phyloP scores from a whole-genome alignment of 768 basidiomycete genomes.

The Dioszegia aurantiaca region DNA sequence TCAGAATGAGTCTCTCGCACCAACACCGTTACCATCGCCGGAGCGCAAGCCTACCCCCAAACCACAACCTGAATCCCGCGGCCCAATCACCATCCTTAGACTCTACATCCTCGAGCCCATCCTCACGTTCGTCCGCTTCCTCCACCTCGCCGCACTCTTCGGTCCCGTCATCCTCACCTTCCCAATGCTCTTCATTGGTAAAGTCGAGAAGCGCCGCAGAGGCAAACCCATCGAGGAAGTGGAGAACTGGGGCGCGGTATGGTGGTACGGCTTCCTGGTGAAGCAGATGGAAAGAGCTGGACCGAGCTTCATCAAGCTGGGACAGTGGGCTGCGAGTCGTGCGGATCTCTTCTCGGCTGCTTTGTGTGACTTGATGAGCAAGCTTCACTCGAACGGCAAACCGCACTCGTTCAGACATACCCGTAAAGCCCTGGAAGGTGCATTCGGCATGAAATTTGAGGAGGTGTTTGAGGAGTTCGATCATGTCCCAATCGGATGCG shows the following conservation, averaged over 20 bases:
- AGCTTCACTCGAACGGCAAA: slow-evolving; percentile 81
- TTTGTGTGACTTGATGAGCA: slow-evolving; percentile 78
- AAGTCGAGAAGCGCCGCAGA: slow-evolving; percentile 56
- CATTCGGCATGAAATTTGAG: slow-evolving; percentile 77
- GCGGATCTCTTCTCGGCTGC: slow-evolving; percentile 85
- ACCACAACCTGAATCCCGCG: slow-evolving; percentile 62
- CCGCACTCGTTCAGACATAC: slow-evolving; percentile 80
- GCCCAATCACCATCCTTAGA: slow-evolving; percentile 58
- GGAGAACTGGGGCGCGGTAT: slow-evolving; percentile 87
- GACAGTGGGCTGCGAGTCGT: slow-evolving; percentile 97
- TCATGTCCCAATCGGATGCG: slow-evolving; percentile 83
- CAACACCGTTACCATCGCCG: neutral
- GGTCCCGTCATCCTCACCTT: slow-evolving; percentile 76
- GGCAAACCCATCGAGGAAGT: slow-evolving; percentile 56
- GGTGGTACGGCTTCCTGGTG: slow-evolving; percentile 95
- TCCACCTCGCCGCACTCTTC: slow-evolving; percentile 78
- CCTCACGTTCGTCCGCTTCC: slow-evolving; percentile 74
- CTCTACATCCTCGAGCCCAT: slow-evolving; percentile 77
- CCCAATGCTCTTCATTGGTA: slow-evolving; percentile 70
- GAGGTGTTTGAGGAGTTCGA: slow-evolving; percentile 91
- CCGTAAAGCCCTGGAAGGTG: slow-evolving; percentile 71
- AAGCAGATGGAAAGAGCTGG: slow-evolving; percentile 89
- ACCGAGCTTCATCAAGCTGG: slow-evolving; percentile 96
- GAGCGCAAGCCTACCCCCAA: neutral
- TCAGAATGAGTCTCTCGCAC: slow-evolving; percentile 24